Evolutionary conservation across 345 rosid species (phyloP), one percentile per base, ranked within the genome.

Genomic region (Rhizophora mangle): DNA sequence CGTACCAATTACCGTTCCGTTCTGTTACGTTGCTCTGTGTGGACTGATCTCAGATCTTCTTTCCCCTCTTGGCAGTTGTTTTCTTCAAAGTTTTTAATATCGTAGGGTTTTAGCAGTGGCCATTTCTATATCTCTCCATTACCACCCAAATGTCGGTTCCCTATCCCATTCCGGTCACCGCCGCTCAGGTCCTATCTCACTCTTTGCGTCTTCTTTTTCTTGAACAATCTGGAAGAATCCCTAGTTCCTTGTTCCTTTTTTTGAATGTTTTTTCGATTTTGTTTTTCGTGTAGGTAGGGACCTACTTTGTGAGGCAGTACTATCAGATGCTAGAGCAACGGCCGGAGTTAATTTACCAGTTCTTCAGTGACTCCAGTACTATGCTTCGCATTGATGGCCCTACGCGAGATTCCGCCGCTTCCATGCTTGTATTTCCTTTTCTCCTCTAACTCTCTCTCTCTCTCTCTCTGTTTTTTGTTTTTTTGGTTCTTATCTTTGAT

Each of bases 261-360:
- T 32, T 39, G 64, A 21, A 24, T 24, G 24, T 24, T 24, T 8
- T 3, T 62, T 19, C 16, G 8, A 32, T 64, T 57, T n/a, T 30
- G 18, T 26, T 60, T 59, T 6, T 60, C 6, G 64, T 26, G 39
- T 63, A 85, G 85, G 86, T 85, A 32, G 89, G 85, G 22, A 76
- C 83, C n/a, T 85, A 81, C 70, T 85, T 85, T 60, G 88, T 85
- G 29, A 73, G 69, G 29, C 85, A 79, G 69, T 85, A 85, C 66
- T 85, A 85, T 67, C 79, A 77, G 31, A 79, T 85, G 10, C 67
- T 85, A 20, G 79, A 79, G 77, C 79, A 71, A 27, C 76, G 83
- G 66, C 89, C 86, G 22, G 76, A 79, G 8, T 73, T 69, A 43
- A 81, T 75, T 32, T 63, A 79, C 69, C 86, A 81, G 74, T 85